Conservation (phyloP, 2,329 filamentous ascomycete species). For the Calonectria honghensis region DNA sequence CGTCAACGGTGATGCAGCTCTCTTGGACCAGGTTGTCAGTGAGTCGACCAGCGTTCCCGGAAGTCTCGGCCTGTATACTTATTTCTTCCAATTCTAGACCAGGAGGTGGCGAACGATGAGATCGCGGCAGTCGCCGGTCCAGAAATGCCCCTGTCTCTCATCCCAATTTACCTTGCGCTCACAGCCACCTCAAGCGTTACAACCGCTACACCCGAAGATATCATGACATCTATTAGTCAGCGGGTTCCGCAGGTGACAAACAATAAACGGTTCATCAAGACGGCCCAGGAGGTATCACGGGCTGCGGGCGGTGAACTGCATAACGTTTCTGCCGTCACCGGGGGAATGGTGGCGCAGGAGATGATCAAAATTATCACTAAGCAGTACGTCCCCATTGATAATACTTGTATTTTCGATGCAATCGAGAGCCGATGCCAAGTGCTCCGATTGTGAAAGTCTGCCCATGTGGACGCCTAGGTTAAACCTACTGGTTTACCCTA, state of each 20-base stretch:
- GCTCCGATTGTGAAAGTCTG: conserved; percentile 66
- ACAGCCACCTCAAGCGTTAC: conserved; percentile 69
- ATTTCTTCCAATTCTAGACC: conserved; percentile 61
- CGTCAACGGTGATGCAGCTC: conserved; percentile 64
- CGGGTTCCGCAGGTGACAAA: conserved; percentile 68
- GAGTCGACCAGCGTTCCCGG: conserved; percentile 56
- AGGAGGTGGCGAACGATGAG: conserved; percentile 73
- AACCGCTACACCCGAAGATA: conserved; percentile 69
- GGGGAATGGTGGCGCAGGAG: conserved; percentile 97
- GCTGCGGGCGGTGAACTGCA: conserved; percentile 91
- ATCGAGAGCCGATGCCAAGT: conserved; percentile 78
- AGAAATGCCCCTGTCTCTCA: conserved; percentile 74
- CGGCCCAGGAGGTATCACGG: conserved; percentile 81
- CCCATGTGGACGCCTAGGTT: conserved; percentile 3
- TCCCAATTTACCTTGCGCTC: conserved; percentile 82
- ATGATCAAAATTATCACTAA: conserved; percentile 91
- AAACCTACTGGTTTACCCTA: conserved; percentile 4
- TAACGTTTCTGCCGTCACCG: conserved; percentile 90
- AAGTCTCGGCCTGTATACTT: conserved; percentile 22
- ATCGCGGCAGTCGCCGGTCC: conserved; percentile 67
- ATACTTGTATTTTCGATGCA: conserved; percentile 82
- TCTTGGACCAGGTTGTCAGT: conserved; percentile 74
- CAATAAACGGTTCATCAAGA: conserved; percentile 71
- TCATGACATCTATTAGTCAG: conserved; percentile 68
- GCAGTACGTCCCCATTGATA: conserved; percentile 83